A percentile compares a stretch with the other conserved stretches of the same genome.
phyloP scores from a whole-genome alignment of 2,329 filamentous ascomycete genomes.

The Simplicillium sp. region DNA sequence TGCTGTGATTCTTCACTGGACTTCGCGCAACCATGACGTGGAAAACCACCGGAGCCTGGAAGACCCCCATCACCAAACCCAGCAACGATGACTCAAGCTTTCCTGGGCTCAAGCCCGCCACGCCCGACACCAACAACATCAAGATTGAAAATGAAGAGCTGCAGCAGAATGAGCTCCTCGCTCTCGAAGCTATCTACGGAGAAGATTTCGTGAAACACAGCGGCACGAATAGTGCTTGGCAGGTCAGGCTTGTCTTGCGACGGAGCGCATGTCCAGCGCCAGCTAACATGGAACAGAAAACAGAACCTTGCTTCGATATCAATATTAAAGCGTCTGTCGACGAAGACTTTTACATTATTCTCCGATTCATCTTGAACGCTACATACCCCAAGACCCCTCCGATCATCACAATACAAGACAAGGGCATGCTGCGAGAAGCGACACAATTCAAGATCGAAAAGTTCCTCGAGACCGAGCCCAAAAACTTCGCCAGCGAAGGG shows the following conservation, averaged over 20 bases:
- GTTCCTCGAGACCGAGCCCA: conserved; percentile 49
- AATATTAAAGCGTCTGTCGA: conserved; percentile 66
- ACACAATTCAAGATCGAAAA: conserved; percentile 63
- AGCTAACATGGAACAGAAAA: conserved; percentile 45
- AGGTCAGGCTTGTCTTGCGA: conserved; percentile 25
- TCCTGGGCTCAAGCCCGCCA: conserved; percentile 35
- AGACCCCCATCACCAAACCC: conserved; percentile 31
- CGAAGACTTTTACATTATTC: conserved; percentile 57
- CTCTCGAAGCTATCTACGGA: conserved; percentile 77
- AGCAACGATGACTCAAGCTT: conserved; percentile 40
- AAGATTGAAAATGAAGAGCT: conserved; percentile 68
- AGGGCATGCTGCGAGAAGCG: conserved; percentile 56
- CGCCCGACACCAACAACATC: conserved; percentile 27
- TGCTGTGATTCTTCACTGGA: conserved; percentile 38
- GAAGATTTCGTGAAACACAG: conserved; percentile 76
- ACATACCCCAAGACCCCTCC: conserved; percentile 85
- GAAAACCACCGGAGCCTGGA: conserved; percentile 38
- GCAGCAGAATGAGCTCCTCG: conserved; percentile 81
- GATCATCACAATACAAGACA: conserved; percentile 57
- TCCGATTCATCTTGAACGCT: conserved; percentile 76
- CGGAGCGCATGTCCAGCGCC: too few species aligned
- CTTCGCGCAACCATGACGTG: conserved; percentile 38
- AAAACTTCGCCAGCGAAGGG: conserved; percentile 39
- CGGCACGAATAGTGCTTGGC: conserved; percentile 69
- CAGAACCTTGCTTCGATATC: conserved; percentile 75